Evolutionary conservation across 108 stramenopile genomes (phyloP).

Genomic region (Pseudonitzschia delicatissima): DNA sequence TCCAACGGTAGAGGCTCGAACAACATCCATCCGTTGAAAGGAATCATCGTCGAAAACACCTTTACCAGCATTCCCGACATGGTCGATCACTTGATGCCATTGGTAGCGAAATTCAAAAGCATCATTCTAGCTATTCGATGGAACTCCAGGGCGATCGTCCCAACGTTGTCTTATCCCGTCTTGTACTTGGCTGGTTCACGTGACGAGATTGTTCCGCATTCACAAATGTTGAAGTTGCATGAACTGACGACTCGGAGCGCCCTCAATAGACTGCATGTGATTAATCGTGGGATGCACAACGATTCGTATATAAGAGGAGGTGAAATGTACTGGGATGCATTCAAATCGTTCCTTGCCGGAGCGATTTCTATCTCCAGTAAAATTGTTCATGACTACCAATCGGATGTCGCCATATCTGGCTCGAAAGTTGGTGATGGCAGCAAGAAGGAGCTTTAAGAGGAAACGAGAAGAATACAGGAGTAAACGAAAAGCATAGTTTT

Average conservation of each 20-base stretch:
- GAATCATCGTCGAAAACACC: constrained; percentile 95
- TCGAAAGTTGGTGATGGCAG: not conserved
- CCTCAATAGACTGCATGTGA: constrained; percentile 48
- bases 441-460: not conserved
- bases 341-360: constrained; percentile 38
- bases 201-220: constrained; percentile 93
- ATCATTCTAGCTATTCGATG: constrained; percentile 85
- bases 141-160: constrained; percentile 61
- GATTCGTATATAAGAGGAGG: constrained; percentile 93
- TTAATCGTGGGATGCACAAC: constrained; percentile 90
- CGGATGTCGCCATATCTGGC: too few species aligned
- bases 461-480: not conserved
- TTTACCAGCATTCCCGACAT: constrained; percentile 89
- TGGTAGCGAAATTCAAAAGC: constrained; percentile 76
- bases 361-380: constrained; percentile 10
- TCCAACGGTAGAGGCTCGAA: constrained; percentile 2
- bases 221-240: constrained; percentile 83
- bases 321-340: constrained; percentile 62
- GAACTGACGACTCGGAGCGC: constrained; percentile 22
- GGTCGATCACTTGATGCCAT: constrained; percentile 93
- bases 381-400: not conserved
- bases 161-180: constrained; percentile 55
- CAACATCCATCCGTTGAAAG: constrained; percentile 53
- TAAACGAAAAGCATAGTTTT: not conserved
- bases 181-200: constrained; percentile 82